Conservation (phyloP, 2,329 filamentous ascomycete species). For the Corinectria fuckeliana region DNA sequence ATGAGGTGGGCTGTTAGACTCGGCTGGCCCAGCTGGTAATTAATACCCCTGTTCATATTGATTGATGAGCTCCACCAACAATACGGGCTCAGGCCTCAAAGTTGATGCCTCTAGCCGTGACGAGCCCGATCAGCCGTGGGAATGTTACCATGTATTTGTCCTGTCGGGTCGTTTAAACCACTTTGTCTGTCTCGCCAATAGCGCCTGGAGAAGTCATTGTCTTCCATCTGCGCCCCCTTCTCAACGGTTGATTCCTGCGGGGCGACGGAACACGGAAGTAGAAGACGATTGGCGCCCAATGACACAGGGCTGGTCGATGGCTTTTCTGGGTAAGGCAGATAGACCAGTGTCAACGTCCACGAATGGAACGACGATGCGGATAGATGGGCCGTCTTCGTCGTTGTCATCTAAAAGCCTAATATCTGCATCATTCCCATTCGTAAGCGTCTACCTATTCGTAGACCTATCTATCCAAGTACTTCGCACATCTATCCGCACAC, state of each 20-base stretch:
- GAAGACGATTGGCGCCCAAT: not conserved
- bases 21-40: not conserved
- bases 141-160: not conserved
- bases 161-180: not conserved
- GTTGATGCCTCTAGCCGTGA: not conserved
- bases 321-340: not conserved
- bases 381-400: not conserved
- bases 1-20: not conserved
- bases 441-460: not conserved
- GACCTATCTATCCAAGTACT: too few species aligned
- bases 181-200: not conserved
- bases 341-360: not conserved
- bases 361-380: not conserved
- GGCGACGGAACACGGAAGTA: slow-evolving; percentile 1
- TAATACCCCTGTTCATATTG: not conserved
- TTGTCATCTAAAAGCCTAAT: slow-evolving; percentile 11
- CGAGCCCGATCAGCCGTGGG: not conserved
- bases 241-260: not conserved
- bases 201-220: not conserved
- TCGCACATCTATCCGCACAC: slow-evolving; percentile 2
- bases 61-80: slow-evolving; percentile 13
- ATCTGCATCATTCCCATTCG: not conserved
- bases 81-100: slow-evolving; percentile 8
- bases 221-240: not conserved
- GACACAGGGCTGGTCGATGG: not conserved